Evolutionary conservation across 2,329 filamentous ascomycete species (phyloP).

Genomic region (Xylariales sp.): DNA sequence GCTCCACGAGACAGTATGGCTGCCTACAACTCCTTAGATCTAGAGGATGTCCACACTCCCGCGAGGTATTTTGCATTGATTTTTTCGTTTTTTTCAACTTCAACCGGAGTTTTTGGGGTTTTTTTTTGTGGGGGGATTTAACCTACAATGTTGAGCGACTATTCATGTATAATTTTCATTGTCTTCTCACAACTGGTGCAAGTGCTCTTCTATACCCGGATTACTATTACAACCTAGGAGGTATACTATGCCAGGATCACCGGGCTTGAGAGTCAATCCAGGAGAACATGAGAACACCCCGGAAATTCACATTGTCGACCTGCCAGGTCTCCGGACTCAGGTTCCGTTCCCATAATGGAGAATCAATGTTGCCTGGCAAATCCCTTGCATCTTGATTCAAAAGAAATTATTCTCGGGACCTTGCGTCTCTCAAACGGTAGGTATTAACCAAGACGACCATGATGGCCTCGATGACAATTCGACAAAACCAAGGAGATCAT

Average conservation of each 20-base stretch:
- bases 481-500: conserved; percentile 23
- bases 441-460: conserved; percentile 23
- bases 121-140: conserved; percentile 46
- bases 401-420: conserved; percentile 42
- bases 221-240: conserved; percentile 31
- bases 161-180: conserved; percentile 49
- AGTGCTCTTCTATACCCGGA: conserved; percentile 42
- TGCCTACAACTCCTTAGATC: conserved; percentile 64
- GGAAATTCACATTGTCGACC: conserved; percentile 38
- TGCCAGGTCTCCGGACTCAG: conserved; percentile 43
- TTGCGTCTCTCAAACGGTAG: conserved; percentile 29
- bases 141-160: conserved; percentile 47
- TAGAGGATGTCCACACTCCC: conserved; percentile 70
- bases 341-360: conserved; percentile 39
- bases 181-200: conserved; percentile 40
- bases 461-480: conserved; percentile 39
- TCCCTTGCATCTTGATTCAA: conserved; percentile 47
- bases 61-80: conserved; percentile 70
- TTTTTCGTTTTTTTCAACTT: conserved; percentile 54
- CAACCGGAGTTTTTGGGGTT: conserved; percentile 55
- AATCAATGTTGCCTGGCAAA: conserved; percentile 37
- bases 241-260: conserved; percentile 32
- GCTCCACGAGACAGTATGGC: conserved; percentile 63
- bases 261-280: conserved; percentile 31
- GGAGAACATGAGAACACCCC: conserved; percentile 38